Conservation (phyloP, 345 rosid genomes). For the Rubroshorea leprosula region DNA sequence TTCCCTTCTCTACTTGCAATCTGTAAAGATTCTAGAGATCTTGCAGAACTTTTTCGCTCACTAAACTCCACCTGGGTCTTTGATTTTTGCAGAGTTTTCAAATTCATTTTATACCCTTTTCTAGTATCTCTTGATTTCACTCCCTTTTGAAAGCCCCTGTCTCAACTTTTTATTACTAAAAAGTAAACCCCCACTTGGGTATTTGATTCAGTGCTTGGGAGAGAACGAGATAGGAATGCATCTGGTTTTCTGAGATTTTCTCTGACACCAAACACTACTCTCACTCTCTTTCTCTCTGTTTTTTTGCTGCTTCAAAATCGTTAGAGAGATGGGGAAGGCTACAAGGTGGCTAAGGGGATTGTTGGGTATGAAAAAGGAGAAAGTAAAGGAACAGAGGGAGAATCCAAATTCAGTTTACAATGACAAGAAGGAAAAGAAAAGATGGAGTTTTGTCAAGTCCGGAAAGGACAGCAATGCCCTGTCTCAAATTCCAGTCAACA, state of each 20-base stretch:
- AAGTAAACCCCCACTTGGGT: background rate
- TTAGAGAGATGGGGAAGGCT: slow-evolving; percentile 51
- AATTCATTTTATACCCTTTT: slow-evolving; percentile 10
- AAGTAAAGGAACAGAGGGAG: slow-evolving; percentile 21
- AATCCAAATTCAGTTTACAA: slow-evolving; percentile 20
- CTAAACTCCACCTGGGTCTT: slow-evolving; percentile 20
- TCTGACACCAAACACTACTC: background rate
- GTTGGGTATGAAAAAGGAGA: slow-evolving; percentile 55
- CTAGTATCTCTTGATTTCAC: background rate
- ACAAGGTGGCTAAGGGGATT: slow-evolving; percentile 66
- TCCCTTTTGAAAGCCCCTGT: background rate
- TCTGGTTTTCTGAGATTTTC: background rate
- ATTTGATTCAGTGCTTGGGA: slow-evolving; percentile 20
- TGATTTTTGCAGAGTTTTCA: slow-evolving; percentile 17
- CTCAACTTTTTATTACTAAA: slow-evolving; percentile 1
- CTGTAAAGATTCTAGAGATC: slow-evolving; percentile 43
- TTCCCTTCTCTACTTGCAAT: slow-evolving; percentile 53
- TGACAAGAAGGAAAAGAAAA: slow-evolving; percentile 39
- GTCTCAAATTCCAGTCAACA: slow-evolving; percentile 20
- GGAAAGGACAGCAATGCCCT: slow-evolving; percentile 13
- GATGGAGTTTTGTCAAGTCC: slow-evolving; percentile 47
- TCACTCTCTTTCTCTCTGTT: slow-evolving; percentile 11
- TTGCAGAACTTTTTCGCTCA: slow-evolving; percentile 13
- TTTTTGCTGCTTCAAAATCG: slow-evolving; percentile 10
- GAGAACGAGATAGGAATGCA: background rate